Conservation (phyloP, 768 basidiomycete genomes). For the Mycena haematopus region DNA sequence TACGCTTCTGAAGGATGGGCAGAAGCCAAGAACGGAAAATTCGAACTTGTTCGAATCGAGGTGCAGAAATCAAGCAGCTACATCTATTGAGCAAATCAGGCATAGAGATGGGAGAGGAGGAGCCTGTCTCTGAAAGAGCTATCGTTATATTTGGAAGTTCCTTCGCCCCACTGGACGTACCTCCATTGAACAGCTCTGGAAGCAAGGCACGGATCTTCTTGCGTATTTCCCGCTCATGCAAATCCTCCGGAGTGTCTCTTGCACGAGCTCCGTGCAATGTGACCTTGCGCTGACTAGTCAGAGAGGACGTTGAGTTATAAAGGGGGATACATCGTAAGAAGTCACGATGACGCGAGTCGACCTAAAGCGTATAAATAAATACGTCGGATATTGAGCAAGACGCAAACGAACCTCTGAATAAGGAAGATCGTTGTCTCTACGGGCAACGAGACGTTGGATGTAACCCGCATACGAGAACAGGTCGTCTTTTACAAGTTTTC, state of each 20-base stretch:
- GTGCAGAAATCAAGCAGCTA: conserved; percentile 53
- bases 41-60: conserved; percentile 78
- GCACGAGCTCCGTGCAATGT: conserved; percentile 72
- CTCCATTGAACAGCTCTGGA: conserved; percentile 69
- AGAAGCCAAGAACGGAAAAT: conserved; percentile 76
- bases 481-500: conserved; percentile 70
- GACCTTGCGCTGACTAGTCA: conserved; percentile 72
- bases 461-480: conserved; percentile 79
- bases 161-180: conserved; percentile 36
- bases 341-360: conserved; percentile 66
- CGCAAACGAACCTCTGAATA: conserved; percentile 52
- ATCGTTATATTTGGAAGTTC: background rate
- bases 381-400: background rate
- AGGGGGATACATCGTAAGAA: conserved; percentile 79
- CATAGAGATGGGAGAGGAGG: conserved; percentile 41
- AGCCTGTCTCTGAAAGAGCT: conserved; percentile 39
- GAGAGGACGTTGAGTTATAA: conserved; percentile 60
- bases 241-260: conserved; percentile 74
- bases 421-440: conserved; percentile 70
- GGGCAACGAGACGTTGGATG: conserved; percentile 81
- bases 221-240: conserved; percentile 72
- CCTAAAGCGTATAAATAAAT: conserved; percentile 39
- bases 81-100: conserved; percentile 51
- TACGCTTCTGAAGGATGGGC: conserved; percentile 65
- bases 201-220: conserved; percentile 69